phyloP scores from a whole-genome alignment of 2,329 filamentous ascomycete species.

The Podosphaera leucotricha region DNA sequence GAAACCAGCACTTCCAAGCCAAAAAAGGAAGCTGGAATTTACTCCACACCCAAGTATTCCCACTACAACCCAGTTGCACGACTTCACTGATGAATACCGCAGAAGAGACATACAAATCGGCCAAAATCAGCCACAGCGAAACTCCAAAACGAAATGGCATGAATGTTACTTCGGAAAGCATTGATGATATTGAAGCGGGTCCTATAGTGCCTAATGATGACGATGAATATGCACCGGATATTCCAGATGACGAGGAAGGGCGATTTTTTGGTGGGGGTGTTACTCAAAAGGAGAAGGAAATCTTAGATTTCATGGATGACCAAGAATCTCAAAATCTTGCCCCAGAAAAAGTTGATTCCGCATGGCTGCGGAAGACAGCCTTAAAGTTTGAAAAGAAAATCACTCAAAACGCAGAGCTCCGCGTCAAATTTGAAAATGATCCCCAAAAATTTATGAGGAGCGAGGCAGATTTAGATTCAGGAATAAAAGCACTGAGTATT shows the following conservation, averaged over 20 bases:
- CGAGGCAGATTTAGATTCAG: slow-evolving; percentile 74
- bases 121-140: slow-evolving; percentile 25
- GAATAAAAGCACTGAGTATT: slow-evolving; percentile 69
- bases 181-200: slow-evolving; percentile 23
- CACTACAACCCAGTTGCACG: slow-evolving; percentile 3
- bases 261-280: slow-evolving; percentile 91
- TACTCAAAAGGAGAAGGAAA: slow-evolving; percentile 53
- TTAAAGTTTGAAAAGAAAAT: slow-evolving; percentile 79
- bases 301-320: slow-evolving; percentile 69
- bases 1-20: slow-evolving; percentile 17
- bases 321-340: slow-evolving; percentile 23
- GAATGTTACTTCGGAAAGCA: slow-evolving; percentile 15
- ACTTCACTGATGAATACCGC: slow-evolving; percentile 3
- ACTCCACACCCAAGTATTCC: slow-evolving; percentile 35
- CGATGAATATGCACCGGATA: slow-evolving; percentile 28
- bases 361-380: slow-evolving; percentile 64
- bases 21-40: slow-evolving; percentile 40
- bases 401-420: slow-evolving; percentile 68
- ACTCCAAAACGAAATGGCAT: slow-evolving; percentile 17
- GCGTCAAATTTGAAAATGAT: slow-evolving; percentile 61
- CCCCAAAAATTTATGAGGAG: slow-evolving; percentile 63
- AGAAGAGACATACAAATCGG: slow-evolving; percentile 42
- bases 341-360: slow-evolving; percentile 55
- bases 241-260: slow-evolving; percentile 62
- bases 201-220: slow-evolving; percentile 28